phyloP scores from a whole-genome alignment of 805 yeast species.

The Metschnikowia gelsemii region DNA sequence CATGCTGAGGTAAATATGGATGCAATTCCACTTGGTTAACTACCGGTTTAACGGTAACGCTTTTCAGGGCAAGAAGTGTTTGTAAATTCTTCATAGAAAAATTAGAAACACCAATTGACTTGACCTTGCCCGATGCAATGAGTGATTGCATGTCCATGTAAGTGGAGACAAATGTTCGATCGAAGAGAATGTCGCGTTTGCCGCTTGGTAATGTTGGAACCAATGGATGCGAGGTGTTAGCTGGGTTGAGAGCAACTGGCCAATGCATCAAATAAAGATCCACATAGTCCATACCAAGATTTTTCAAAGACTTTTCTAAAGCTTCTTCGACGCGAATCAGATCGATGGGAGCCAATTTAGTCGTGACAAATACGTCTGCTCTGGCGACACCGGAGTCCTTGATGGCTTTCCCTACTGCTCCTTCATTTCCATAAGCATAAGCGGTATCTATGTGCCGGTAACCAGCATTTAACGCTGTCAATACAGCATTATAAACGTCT shows the following conservation, averaged over 20 bases:
- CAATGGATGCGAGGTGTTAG: constrained; percentile 30
- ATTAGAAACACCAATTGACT: constrained; percentile 78
- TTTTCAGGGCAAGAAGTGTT: constrained; percentile 48
- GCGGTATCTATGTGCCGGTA: constrained; percentile 55
- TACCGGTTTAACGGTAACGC: constrained; percentile 59
- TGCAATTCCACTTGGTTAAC: constrained; percentile 77
- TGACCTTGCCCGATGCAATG: constrained; percentile 49
- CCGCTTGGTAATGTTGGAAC: constrained; percentile 39
- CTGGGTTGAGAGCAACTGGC: constrained; percentile 63
- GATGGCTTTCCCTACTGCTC: constrained; percentile 54
- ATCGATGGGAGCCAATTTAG: constrained; percentile 62
- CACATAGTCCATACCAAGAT: constrained; percentile 70
- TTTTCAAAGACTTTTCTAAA: constrained; percentile 55
- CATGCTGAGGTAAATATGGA: constrained; percentile 66
- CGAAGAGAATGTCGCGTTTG: constrained; percentile 32
- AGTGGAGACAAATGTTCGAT: constrained; percentile 50
- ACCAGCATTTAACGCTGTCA: constrained; percentile 54
- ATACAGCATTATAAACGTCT: constrained; percentile 57
- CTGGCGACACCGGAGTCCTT: constrained; percentile 62
- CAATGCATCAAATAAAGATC: constrained; percentile 81
- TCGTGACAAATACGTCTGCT: constrained; percentile 64
- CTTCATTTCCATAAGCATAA: constrained; percentile 59
- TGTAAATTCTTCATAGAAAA: constrained; percentile 54
- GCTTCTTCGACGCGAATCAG: constrained; percentile 54
- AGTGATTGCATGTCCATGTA: constrained; percentile 65